phyloP scores from a whole-genome alignment of 2,329 filamentous ascomycete genomes.

The Aplosporella prunicola region DNA sequence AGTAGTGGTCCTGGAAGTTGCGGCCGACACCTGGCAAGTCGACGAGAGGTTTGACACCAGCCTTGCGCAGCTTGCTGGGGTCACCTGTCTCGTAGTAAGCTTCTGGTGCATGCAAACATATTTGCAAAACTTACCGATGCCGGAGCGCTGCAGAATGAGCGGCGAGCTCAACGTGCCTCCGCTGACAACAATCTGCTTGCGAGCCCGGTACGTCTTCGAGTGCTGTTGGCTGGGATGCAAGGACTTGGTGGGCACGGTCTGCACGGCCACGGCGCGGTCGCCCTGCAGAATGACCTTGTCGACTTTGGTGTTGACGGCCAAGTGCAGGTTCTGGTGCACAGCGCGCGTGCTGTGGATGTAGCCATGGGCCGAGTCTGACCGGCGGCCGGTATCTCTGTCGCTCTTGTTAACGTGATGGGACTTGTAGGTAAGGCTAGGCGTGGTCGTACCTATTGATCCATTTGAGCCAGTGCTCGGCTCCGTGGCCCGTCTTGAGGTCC shows the following conservation, averaged over 20 bases:
- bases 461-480: conserved; percentile 75
- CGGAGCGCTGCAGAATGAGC: conserved; percentile 65
- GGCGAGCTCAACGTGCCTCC: conserved; percentile 66
- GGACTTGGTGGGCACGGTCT: conserved; percentile 62
- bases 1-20: conserved; percentile 58
- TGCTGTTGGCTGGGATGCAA: conserved; percentile 47
- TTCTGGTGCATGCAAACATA: neutral
- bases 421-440: neutral
- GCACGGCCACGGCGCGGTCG: conserved; percentile 61
- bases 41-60: conserved; percentile 58
- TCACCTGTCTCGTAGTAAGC: conserved; percentile 43
- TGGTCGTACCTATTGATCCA: conserved; percentile 60
- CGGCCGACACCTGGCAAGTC: conserved; percentile 64
- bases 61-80: conserved; percentile 59
- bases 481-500: conserved; percentile 56
- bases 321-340: conserved; percentile 59
- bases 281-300: conserved; percentile 68
- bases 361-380: conserved; percentile 66
- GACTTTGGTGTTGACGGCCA: conserved; percentile 67
- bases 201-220: conserved; percentile 53
- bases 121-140: conserved; percentile 41
- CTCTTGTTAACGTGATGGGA: conserved; percentile 1
- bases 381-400: conserved; percentile 51
- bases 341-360: conserved; percentile 70
- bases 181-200: conserved; percentile 65